Conservation (phyloP, 2,329 filamentous ascomycete genomes). For the Cladophialophora exuberans region DNA sequence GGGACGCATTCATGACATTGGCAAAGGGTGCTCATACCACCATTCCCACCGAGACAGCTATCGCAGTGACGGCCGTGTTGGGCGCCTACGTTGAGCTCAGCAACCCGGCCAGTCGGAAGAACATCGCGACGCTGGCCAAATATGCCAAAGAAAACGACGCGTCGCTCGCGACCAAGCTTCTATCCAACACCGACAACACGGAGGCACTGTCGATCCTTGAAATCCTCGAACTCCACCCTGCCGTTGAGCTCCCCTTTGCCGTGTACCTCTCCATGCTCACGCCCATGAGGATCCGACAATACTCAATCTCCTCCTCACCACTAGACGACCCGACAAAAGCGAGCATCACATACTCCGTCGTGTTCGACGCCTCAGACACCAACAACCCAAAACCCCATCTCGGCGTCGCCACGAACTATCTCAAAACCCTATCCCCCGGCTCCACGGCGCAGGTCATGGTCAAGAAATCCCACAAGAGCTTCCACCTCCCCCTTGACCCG, state of each 20-base stretch:
- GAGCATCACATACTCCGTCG: conserved; percentile 70
- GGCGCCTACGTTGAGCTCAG: conserved; percentile 73
- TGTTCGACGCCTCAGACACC: conserved; percentile 54
- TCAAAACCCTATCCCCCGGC: conserved; percentile 49
- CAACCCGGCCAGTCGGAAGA: conserved; percentile 70
- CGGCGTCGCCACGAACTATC: conserved; percentile 66
- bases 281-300: conserved; percentile 77
- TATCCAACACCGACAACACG: not conserved
- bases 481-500: conserved; percentile 41
- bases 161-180: conserved; percentile 11
- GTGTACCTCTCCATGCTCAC: conserved; percentile 73
- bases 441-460: conserved; percentile 41
- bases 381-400: no score
- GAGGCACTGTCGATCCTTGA: conserved; percentile 56
- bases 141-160: conserved; percentile 26
- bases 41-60: conserved; percentile 59
- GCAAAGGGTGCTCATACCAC: conserved; percentile 54
- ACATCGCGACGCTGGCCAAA: conserved; percentile 23
- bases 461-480: conserved; percentile 41
- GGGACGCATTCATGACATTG: conserved; percentile 70
- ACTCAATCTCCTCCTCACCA: conserved; percentile 77
- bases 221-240: conserved; percentile 66
- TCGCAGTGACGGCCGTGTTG: conserved; percentile 67
- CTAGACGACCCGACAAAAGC: conserved; percentile 60
- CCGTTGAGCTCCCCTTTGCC: conserved; percentile 64